Percentiles rank a stretch among this genome's conserved stretches.
phyloP scores from a whole-genome alignment of 2,329 filamentous ascomycete species.

The Ophiocordyceps unilateralis region DNA sequence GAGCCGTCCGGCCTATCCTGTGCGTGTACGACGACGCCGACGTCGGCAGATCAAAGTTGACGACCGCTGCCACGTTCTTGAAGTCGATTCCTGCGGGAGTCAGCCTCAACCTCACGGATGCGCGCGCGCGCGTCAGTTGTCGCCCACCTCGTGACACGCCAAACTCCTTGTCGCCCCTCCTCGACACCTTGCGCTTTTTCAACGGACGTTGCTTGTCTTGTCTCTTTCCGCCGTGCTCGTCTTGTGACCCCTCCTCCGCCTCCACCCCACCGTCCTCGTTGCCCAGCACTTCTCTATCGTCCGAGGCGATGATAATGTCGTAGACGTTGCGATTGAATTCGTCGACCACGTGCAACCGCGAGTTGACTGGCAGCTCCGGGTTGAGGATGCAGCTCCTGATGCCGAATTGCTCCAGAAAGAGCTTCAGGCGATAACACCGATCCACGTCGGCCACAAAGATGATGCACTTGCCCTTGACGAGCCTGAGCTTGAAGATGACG shows the following conservation, averaged over 20 bases:
- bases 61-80: slow-evolving; percentile 79
- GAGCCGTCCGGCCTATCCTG: slow-evolving; percentile 81
- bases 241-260: slow-evolving; percentile 7
- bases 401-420: slow-evolving; percentile 93
- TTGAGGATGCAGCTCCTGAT: slow-evolving; percentile 89
- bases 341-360: slow-evolving; percentile 82
- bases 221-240: slow-evolving; percentile 3
- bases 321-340: slow-evolving; percentile 96
- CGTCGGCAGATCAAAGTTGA: slow-evolving; percentile 91
- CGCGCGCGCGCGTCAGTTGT: neutral
- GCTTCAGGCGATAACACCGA: slow-evolving; percentile 73
- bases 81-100: slow-evolving; percentile 53
- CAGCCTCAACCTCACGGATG: neutral
- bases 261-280: slow-evolving; percentile 30
- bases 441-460: slow-evolving; percentile 69
- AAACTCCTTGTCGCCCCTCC: slow-evolving; percentile 61
- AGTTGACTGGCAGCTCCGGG: slow-evolving; percentile 85
- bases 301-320: slow-evolving; percentile 93
- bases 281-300: slow-evolving; percentile 74
- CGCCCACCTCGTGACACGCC: slow-evolving; percentile 69
- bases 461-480: slow-evolving; percentile 79
- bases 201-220: slow-evolving; percentile 7
- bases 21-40: slow-evolving; percentile 91
- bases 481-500: slow-evolving; percentile 84
- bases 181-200: slow-evolving; percentile 29